Base-by-base conservation (phyloP, 352 stramenopile genomes). In the Thraustochytrium striatum region DNA sequence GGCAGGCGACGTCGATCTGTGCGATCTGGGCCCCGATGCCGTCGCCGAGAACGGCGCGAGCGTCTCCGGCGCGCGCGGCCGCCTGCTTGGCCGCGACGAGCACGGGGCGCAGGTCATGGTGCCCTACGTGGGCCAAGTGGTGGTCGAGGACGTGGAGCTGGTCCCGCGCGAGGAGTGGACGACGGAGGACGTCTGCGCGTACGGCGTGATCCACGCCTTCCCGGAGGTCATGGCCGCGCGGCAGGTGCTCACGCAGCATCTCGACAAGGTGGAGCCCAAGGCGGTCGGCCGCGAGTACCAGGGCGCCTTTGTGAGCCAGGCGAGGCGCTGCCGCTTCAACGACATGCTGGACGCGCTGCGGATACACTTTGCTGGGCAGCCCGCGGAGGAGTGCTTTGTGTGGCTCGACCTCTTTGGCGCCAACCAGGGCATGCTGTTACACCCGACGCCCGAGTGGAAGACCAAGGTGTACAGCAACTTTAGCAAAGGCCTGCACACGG, bases 281-380 rank as follows among this genome's bases (percentile, higher is more conserved):
- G 53, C 53, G 8, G 53, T 61, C 7, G 58, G 58, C 19, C 13
- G 44, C 9, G 9, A 16, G 11, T 69, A 47, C 58, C 28, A 70
- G 41, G 61, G 70, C 36, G 57, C 69, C 7, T 79, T 79, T 70
- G 35, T 79, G 38, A 79, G 69, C 61, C 52, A 79, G 3, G 69
- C 69, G 25, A 16, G 69, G 13, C 9, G 30, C 9, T 58, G 61
- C 41, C 19, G n/a, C 11, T 78, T 79, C 36, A 35, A 3, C 2
- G 61, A 78, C 8, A 28, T 79, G 13, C 1, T 79, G 9, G 13
- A 81, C 19, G 28, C 69, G 30, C 41, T 79, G 13, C 7, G 35
- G 21, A 25, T n/a, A 25, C 30, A 79, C 69, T 79, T 78, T 78
- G 32, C 32, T 13, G 35, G 33, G 35, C 25, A 41, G 1, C 21